Evolutionary conservation across 208 protist species (phyloP).

Genomic region (Crithidia expoeki): DNA sequence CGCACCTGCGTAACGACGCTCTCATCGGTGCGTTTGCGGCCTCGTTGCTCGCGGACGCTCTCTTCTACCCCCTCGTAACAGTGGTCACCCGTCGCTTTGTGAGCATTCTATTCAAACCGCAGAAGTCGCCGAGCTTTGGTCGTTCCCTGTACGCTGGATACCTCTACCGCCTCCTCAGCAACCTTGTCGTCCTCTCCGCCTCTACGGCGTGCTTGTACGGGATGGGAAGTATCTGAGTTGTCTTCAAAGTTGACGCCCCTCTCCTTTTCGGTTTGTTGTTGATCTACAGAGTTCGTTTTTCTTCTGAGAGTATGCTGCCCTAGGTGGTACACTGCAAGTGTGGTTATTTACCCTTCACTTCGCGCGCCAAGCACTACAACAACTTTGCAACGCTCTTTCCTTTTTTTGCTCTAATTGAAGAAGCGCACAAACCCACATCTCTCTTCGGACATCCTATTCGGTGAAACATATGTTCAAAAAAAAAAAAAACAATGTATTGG

Average conservation of each 20-base stretch:
- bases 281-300: too few relatives aligned
- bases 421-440: too few relatives aligned
- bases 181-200: conserved; percentile 47
- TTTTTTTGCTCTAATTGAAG: too few relatives aligned
- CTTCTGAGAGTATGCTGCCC: too few relatives aligned
- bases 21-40: conserved; percentile 62
- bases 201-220: conserved; percentile 43
- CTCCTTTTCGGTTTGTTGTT: not conserved
- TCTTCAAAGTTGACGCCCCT: not conserved
- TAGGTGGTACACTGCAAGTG: too few relatives aligned
- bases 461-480: not conserved
- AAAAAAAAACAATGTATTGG: too few relatives aligned
- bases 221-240: conserved; percentile 24
- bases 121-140: conserved; percentile 52
- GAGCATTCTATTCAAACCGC: conserved; percentile 44
- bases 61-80: conserved; percentile 54
- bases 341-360: too few relatives aligned
- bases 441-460: not conserved
- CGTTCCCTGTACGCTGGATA: conserved; percentile 65
- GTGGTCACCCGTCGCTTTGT: conserved; percentile 43
- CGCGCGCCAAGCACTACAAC: too few relatives aligned
- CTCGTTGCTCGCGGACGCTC: conserved; percentile 44
- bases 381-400: too few relatives aligned
- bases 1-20: conserved; percentile 62
- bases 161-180: conserved; percentile 59